Percentiles rank a stretch among this genome's conserved stretches.
These are phyloP conservation scores for Collybiopsis luxurians DNA, from an alignment of 768 basidiomycete genomes.

Conservation along the genomic window DNA sequence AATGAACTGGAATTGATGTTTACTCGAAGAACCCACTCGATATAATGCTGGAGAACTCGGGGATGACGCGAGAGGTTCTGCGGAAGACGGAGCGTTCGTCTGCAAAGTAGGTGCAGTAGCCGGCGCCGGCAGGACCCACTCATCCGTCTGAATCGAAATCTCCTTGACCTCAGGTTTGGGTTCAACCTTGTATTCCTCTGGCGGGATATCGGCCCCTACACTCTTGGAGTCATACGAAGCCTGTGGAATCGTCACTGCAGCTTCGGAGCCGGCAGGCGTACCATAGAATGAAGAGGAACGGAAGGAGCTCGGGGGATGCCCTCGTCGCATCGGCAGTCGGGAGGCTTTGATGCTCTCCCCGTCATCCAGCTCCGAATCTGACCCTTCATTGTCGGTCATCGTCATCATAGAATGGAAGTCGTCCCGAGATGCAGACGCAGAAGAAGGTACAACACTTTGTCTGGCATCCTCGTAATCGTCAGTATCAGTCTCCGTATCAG, in stretches of 20 bases:
- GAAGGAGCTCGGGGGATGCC: constrained; percentile 26
- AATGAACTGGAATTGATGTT: constrained; percentile 66
- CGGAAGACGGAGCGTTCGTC: constrained; percentile 22
- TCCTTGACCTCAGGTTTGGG: constrained; percentile 66
- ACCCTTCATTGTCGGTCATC: constrained; percentile 66
- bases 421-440: constrained; percentile 31
- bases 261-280: constrained; percentile 4
- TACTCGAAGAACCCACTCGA: constrained; percentile 44
- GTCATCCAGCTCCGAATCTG: constrained; percentile 45
- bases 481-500: constrained; percentile 66
- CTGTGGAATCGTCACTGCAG: constrained; percentile 20
- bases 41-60: constrained; percentile 39
- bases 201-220: constrained; percentile 21
- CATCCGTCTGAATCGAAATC: constrained; percentile 79
- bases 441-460: constrained; percentile 42
- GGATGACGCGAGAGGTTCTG: constrained; percentile 8
- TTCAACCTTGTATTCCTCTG: constrained; percentile 20
- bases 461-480: constrained; percentile 82
- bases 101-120: constrained; percentile 19
- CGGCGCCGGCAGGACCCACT: constrained; percentile 53
- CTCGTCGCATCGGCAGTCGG: constrained; percentile 24
- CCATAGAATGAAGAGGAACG: constrained; percentile 6
- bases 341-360: constrained; percentile 79
- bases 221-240: constrained; percentile 53
- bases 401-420: constrained; percentile 80